Conservation (phyloP, 805 yeast genomes). For the Candida multigemmis region DNA sequence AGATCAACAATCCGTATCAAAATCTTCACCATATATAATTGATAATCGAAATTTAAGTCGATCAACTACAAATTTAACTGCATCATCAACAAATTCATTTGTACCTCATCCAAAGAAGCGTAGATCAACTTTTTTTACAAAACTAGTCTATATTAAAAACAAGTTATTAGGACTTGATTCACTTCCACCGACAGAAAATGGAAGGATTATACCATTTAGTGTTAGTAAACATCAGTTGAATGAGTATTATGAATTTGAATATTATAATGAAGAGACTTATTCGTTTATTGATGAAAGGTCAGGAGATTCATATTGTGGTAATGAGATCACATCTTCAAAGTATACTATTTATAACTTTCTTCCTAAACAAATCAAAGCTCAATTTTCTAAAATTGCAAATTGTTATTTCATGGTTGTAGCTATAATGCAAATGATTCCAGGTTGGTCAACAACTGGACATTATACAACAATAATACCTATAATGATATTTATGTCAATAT, state of each 20-base stretch:
- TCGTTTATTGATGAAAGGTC: constrained; percentile 65
- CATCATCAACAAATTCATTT: constrained; percentile 7
- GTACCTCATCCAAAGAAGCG: constrained; percentile 7
- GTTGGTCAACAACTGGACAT: constrained; percentile 96
- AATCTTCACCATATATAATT: constrained; percentile 5
- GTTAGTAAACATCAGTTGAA: constrained; percentile 29
- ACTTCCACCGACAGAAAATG: constrained; percentile 50
- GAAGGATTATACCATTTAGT: constrained; percentile 67
- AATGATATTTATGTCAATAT: constrained; percentile 74
- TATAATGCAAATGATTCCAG: constrained; percentile 89
- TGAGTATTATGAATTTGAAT: constrained; percentile 17
- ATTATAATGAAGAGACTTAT: constrained; percentile 8
- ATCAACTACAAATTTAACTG: constrained; percentile 15
- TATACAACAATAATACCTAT: constrained; percentile 90
- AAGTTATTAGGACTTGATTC: constrained; percentile 37
- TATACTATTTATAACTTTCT: constrained; percentile 74
- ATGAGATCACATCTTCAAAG: constrained; percentile 77
- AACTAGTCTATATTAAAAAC: constrained; percentile 15
- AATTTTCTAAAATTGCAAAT: constrained; percentile 89
- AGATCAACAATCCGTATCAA: neutral
- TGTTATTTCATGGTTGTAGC: constrained; percentile 85
- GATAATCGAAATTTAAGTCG: constrained; percentile 6
- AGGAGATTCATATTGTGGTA: constrained; percentile 49
- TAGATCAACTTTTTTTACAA: constrained; percentile 6
- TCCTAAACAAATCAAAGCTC: constrained; percentile 84